Conservation (phyloP, 1,139 yeast species). For the Sugiyamaella neomexicana region DNA sequence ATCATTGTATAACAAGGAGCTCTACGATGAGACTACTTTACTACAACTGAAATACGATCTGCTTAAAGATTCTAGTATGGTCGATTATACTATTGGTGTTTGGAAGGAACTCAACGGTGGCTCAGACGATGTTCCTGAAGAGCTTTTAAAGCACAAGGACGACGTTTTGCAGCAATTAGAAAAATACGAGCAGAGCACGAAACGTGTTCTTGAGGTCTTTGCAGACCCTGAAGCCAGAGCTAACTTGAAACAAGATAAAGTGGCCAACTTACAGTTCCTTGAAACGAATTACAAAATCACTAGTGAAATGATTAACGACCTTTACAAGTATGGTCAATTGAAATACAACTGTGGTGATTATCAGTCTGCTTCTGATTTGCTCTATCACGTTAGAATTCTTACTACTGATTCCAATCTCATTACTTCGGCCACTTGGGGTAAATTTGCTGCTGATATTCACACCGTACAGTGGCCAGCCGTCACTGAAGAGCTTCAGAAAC, state of each 20-base stretch:
- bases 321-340: slow-evolving; percentile 58
- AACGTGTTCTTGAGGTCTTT: slow-evolving; percentile 49
- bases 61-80: slow-evolving; percentile 57
- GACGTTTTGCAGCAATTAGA: slow-evolving; percentile 44
- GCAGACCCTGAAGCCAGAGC: slow-evolving; percentile 49
- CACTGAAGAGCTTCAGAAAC: slow-evolving; percentile 51
- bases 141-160: slow-evolving; percentile 44
- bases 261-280: slow-evolving; percentile 50
- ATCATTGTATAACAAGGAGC: slow-evolving; percentile 46
- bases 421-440: slow-evolving; percentile 64
- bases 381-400: slow-evolving; percentile 55
- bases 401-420: slow-evolving; percentile 52
- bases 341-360: slow-evolving; percentile 63
- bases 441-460: slow-evolving; percentile 57
- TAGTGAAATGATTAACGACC: slow-evolving; percentile 50
- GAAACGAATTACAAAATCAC: slow-evolving; percentile 48
- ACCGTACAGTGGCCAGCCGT: slow-evolving; percentile 54
- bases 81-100: slow-evolving; percentile 48
- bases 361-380: slow-evolving; percentile 55
- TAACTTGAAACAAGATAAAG: slow-evolving; percentile 55
- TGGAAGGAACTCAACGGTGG: slow-evolving; percentile 45
- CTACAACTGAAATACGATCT: slow-evolving; percentile 51
- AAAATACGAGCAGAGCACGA: slow-evolving; percentile 47
- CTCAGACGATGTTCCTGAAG: slow-evolving; percentile 42
- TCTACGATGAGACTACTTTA: slow-evolving; percentile 48